These are phyloP conservation scores for Pythium folliculosum DNA, from an alignment of 352 stramenopile species.

Conservation along the genomic window DNA sequence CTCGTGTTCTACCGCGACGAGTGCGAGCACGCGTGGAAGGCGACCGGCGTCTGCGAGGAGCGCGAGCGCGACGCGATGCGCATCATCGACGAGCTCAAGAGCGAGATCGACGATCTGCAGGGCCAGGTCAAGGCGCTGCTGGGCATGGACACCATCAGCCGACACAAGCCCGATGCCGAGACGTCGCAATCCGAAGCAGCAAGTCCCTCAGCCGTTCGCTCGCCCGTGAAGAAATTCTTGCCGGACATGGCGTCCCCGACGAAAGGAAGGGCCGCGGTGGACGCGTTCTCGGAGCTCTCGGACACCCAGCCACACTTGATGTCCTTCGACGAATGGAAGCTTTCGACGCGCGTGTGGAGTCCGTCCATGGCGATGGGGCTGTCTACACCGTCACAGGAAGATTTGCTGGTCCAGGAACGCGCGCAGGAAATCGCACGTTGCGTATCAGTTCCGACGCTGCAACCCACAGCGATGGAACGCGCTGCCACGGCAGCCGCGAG, in stretches of 20 bases:
- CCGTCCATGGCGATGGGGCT: constrained; percentile 4
- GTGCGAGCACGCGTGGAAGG: constrained; percentile 68
- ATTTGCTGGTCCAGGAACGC: constrained; percentile 25
- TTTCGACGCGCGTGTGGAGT: constrained; percentile 52
- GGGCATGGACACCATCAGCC: neutral
- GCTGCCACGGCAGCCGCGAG: constrained; percentile 25
- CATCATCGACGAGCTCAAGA: constrained; percentile 72
- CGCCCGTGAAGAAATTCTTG: constrained; percentile 11
- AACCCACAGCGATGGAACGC: constrained; percentile 60
- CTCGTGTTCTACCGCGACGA: constrained; percentile 75
- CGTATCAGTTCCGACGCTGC: constrained; percentile 56
- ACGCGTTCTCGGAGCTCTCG: neutral
- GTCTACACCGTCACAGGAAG: constrained; percentile 38
- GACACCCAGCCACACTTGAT: constrained; percentile 21
- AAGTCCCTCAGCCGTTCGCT: constrained; percentile 9
- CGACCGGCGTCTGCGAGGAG: constrained; percentile 54
- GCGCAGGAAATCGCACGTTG: constrained; percentile 50
- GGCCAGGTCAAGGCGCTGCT: constrained; percentile 52
- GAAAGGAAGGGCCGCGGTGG: neutral
- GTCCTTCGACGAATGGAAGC: constrained; percentile 70
- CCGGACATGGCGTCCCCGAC: constrained; percentile 5
- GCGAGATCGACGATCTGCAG: constrained; percentile 57
- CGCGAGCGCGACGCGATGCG: constrained; percentile 59
- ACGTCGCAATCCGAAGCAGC: neutral
- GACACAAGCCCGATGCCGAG: neutral